These are phyloP conservation scores for Dissophora globulifera DNA, from an alignment of 192 early-diverging fungal genomes.

Conservation along the genomic window DNA sequence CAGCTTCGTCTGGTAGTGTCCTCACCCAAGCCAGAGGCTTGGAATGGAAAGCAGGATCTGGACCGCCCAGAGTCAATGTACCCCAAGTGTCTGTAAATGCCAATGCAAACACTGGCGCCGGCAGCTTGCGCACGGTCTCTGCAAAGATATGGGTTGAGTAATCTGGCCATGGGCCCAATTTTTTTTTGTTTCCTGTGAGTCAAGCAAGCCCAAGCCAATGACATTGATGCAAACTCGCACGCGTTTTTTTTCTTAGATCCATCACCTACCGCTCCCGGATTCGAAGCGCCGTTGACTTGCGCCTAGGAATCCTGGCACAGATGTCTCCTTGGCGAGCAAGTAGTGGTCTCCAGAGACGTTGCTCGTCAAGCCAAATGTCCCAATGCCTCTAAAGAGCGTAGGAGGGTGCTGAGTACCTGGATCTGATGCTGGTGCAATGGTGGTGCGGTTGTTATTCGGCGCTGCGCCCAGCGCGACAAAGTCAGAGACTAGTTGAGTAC, in stretches of 20 bases:
- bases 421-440: no score
- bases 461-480: constrained; percentile 9
- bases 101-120: constrained; percentile 23
- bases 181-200: no score
- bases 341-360: constrained; percentile 31
- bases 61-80: constrained; percentile 26
- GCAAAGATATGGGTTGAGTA: constrained; percentile 22
- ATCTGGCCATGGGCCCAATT: no score
- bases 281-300: constrained; percentile 32
- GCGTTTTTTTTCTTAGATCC: not conserved
- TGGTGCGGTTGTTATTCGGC: no score
- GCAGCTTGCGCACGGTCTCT: constrained; percentile 21
- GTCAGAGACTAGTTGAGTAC: constrained; percentile 24
- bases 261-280: constrained; percentile 11
- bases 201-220: not conserved
- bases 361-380: constrained; percentile 25
- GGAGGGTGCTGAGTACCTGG: no score
- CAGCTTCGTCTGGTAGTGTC: constrained; percentile 24
- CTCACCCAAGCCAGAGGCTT: constrained; percentile 23
- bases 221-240: not conserved
- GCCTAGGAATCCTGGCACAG: constrained; percentile 31
- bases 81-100: constrained; percentile 32
- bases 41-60: constrained; percentile 22
- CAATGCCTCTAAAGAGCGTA: not conserved
- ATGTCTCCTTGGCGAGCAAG: constrained; percentile 20